A percentile compares a stretch with the other conserved stretches of the same genome.
Conservation (phyloP, 2,329 filamentous ascomycete species). For the Paramyrothecium sp. region DNA sequence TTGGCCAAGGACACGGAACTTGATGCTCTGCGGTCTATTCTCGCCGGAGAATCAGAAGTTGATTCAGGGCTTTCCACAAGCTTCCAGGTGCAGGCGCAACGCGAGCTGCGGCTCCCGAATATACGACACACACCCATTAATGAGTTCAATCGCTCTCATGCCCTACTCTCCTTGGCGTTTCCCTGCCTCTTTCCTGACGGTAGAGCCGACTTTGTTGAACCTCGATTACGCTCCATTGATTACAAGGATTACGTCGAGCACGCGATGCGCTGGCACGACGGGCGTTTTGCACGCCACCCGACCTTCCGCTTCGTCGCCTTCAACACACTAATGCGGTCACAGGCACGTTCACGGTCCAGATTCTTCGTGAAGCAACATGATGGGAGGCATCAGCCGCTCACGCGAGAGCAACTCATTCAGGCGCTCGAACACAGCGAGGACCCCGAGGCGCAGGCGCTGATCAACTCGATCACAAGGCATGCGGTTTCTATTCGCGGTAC, state of each 20-base stretch:
- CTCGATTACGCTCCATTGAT: not conserved
- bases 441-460: slow-evolving; percentile 4
- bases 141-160: slow-evolving; percentile 9
- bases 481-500: too few species aligned
- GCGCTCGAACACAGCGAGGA: slow-evolving; percentile 2
- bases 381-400: not conserved
- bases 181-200: slow-evolving; percentile 5
- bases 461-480: slow-evolving; percentile 4
- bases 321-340: slow-evolving; percentile 5
- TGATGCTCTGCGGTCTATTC: slow-evolving; percentile 4
- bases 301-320: slow-evolving; percentile 5
- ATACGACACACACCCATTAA: slow-evolving; percentile 4
- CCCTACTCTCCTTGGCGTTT: slow-evolving; percentile 10
- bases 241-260: slow-evolving; percentile 5
- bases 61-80: not conserved
- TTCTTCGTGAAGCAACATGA: slow-evolving; percentile 7
- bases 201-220: slow-evolving; percentile 6
- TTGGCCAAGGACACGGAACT: slow-evolving; percentile 7
- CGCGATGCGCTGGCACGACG: slow-evolving; percentile 3
- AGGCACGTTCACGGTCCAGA: not conserved
- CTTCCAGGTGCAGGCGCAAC: slow-evolving; percentile 1
- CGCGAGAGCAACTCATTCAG: slow-evolving; percentile 2
- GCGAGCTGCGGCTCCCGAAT: slow-evolving; percentile 3
- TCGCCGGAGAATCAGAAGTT: slow-evolving; percentile 3
- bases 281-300: slow-evolving; percentile 3